Conservation (phyloP, 257 asterid genomes). For the Solanum neorickii region DNA sequence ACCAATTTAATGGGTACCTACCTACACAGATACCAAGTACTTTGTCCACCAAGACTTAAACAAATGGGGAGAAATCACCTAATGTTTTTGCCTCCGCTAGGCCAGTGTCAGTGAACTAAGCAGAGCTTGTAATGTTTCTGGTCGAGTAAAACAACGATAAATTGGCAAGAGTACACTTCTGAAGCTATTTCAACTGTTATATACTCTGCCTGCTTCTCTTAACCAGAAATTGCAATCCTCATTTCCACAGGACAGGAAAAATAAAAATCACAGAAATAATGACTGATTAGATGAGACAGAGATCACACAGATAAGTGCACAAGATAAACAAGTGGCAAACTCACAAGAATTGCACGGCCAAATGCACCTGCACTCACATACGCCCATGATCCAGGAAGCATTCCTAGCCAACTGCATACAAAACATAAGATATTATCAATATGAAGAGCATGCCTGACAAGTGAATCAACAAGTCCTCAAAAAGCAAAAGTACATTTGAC, state of each 20-base stretch:
- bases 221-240: background rate
- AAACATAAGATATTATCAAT: background rate
- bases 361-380: conserved; percentile 98
- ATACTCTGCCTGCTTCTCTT: background rate
- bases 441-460: background rate
- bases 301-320: background rate
- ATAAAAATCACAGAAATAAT: background rate
- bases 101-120: background rate
- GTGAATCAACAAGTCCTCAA: background rate
- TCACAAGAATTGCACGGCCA: conserved; percentile 89
- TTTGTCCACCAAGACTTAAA: background rate
- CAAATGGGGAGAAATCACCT: background rate
- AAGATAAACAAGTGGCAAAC: conserved; percentile 6
- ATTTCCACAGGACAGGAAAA: background rate
- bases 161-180: background rate
- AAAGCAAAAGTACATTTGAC: background rate
- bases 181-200: background rate
- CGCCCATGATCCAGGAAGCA: conserved; percentile 99
- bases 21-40: background rate
- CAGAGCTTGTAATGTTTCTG: background rate
- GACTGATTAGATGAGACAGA: background rate
- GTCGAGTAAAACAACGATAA: background rate
- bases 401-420: conserved; percentile 82
- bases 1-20: background rate
- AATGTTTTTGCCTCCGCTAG: background rate